Percentiles rank a stretch among this genome's conserved stretches.
phyloP scores from a whole-genome alignment of 495 filamentous ascomycete genomes.

The Elasticomyces elasticus region DNA sequence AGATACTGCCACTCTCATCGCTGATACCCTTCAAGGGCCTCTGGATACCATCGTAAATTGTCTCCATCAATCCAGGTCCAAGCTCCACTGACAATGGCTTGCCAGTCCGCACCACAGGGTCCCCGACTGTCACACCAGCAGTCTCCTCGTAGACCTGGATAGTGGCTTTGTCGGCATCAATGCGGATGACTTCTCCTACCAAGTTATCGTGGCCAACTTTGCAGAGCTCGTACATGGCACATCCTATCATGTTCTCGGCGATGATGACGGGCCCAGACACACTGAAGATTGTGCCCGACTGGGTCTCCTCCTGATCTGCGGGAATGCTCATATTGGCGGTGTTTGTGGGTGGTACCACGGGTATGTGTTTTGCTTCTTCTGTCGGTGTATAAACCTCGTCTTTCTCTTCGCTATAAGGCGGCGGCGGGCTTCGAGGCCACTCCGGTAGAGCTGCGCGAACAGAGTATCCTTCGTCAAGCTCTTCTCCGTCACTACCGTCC shows the following conservation, averaged over 20 bases:
- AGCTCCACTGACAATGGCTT: slow-evolving; percentile 96
- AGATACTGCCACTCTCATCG: slow-evolving; percentile 57
- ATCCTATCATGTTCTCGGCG: slow-evolving; percentile 96
- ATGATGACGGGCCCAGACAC: slow-evolving; percentile 87
- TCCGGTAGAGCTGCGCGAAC: background rate
- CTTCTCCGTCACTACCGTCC: no score
- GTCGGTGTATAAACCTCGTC: no score
- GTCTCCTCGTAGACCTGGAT: slow-evolving; percentile 99
- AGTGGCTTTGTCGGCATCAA: slow-evolving; percentile 87
- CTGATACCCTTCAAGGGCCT: slow-evolving; percentile 81
- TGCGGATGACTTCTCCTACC: slow-evolving; percentile 95
- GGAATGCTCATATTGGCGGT: slow-evolving; percentile 14
- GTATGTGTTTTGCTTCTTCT: slow-evolving; percentile 30
- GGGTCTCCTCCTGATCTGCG: slow-evolving; percentile 12
- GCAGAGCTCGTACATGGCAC: slow-evolving; percentile 99
- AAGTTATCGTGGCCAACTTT: slow-evolving; percentile 81
- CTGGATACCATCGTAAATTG: slow-evolving; percentile 99
- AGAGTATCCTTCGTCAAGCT: no score
- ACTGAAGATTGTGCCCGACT: slow-evolving; percentile 62
- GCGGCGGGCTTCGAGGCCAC: no score
- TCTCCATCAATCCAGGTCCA: slow-evolving; percentile 94
- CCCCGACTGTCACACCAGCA: slow-evolving; percentile 94
- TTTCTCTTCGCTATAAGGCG: no score
- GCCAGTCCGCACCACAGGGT: slow-evolving; percentile 79
- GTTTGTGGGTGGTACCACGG: slow-evolving; percentile 29